Conservation (phyloP, 495 filamentous ascomycete genomes). For the Neurospora sp. region DNA sequence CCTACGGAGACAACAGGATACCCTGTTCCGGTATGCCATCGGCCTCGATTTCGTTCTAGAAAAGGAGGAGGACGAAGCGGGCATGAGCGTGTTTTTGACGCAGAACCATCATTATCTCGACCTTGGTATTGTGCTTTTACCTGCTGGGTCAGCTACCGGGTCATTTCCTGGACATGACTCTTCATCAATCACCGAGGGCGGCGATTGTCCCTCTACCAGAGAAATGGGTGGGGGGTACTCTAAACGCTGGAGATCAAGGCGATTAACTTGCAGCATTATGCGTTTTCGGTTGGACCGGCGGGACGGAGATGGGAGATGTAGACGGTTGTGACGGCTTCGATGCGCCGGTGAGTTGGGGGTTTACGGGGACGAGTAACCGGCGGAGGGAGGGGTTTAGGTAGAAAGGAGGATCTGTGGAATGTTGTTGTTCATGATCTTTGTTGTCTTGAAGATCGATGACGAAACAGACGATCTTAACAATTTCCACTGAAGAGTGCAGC, state of each 20-base stretch:
- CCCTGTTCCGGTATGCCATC: slow-evolving; percentile 38
- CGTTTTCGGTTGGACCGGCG: slow-evolving; percentile 33
- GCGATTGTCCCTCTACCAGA: slow-evolving; percentile 18
- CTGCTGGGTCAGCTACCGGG: slow-evolving; percentile 1
- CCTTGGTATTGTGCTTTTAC: slow-evolving; percentile 37
- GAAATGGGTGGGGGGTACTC: slow-evolving; percentile 21
- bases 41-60: slow-evolving; percentile 30
- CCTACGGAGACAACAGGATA: slow-evolving; percentile 35
- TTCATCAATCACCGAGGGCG: background rate
- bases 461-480: background rate
- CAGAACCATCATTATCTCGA: slow-evolving; percentile 47
- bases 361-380: slow-evolving; percentile 47
- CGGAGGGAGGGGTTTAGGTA: slow-evolving; percentile 13
- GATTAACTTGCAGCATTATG: slow-evolving; percentile 35
- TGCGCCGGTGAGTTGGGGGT: slow-evolving; percentile 37
- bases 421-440: background rate
- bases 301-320: slow-evolving; percentile 17
- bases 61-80: slow-evolving; percentile 27
- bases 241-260: slow-evolving; percentile 36
- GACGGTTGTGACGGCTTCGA: slow-evolving; percentile 27
- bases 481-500: background rate
- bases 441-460: background rate
- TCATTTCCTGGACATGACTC: background rate
- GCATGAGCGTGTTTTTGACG: slow-evolving; percentile 37
- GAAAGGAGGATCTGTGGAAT: background rate